Percentiles rank a stretch among this genome's conserved stretches.
Evolutionary conservation across 179 eudicot genomes (phyloP).

Genomic region (Spergularia azorica): DNA sequence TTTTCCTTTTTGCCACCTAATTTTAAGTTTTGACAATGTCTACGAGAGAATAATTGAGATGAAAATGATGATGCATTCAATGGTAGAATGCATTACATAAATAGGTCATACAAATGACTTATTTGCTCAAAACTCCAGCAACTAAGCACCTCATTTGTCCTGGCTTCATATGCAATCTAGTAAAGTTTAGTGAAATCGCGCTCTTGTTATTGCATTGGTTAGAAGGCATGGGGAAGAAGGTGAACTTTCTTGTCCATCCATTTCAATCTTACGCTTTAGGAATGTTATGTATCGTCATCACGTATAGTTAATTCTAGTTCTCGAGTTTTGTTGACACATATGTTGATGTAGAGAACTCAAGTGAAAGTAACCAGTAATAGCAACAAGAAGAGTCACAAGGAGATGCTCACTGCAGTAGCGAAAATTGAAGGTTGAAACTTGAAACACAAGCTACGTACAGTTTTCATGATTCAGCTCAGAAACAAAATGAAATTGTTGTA

Average conservation of each 20-base stretch:
- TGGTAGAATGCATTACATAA: constrained; percentile 1
- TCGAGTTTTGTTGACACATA: neutral
- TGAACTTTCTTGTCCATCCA: neutral
- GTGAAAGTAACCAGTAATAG: constrained; percentile 32
- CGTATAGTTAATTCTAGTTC: neutral
- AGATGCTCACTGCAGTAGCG: constrained; percentile 40
- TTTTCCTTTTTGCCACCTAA: neutral
- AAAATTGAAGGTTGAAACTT: constrained; percentile 36
- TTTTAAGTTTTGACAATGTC: constrained; percentile 15
- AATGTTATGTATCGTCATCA: neutral
- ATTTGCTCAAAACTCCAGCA: neutral
- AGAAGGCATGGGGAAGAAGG: constrained; percentile 35
- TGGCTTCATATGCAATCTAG: neutral
- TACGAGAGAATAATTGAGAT: too few species aligned
- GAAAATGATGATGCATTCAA: neutral
- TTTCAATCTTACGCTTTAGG: neutral
- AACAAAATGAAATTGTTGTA: neutral
- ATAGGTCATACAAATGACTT: neutral
- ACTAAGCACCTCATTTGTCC: neutral
- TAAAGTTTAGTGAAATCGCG: neutral
- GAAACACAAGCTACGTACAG: neutral
- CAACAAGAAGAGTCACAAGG: constrained; percentile 30
- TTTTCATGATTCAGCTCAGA: constrained; percentile 1
- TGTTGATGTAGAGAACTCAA: constrained; percentile 39
- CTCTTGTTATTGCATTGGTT: neutral